Evolutionary conservation across 345 rosid species (phyloP).

Genomic region (Linum tenue): DNA sequence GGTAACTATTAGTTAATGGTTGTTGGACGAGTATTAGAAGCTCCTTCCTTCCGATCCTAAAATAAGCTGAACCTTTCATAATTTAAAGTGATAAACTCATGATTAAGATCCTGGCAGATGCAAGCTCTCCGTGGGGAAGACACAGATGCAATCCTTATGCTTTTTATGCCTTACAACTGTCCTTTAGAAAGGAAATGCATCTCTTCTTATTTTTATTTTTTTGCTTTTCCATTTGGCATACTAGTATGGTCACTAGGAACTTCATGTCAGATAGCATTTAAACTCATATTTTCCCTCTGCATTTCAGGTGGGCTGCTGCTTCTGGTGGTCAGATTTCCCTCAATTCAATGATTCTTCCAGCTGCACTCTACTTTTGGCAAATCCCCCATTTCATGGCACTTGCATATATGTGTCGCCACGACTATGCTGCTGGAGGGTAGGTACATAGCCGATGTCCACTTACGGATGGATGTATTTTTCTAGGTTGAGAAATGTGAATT

Average conservation of each 20-base stretch:
- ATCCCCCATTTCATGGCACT: constrained; percentile 99
- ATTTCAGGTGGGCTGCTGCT: constrained; percentile 83
- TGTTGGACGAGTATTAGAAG: too few species aligned
- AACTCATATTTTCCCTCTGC: constrained; percentile 4
- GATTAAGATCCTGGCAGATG: too few species aligned
- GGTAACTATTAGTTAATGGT: not conserved
- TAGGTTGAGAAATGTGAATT: not conserved
- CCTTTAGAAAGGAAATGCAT: too few species aligned
- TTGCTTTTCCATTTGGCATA: too few species aligned
- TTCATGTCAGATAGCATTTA: not conserved
- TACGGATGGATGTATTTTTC: not conserved
- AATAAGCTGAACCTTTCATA: too few species aligned
- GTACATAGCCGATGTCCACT: constrained; percentile 12
- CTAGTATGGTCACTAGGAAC: too few species aligned
- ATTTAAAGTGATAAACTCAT: too few species aligned
- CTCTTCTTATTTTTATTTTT: too few species aligned
- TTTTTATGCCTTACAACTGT: too few species aligned
- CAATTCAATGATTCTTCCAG: constrained; percentile 72
- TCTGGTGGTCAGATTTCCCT: constrained; percentile 53
- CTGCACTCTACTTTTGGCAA: constrained; percentile 97
- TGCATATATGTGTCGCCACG: constrained; percentile 71
- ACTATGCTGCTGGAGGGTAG: constrained; percentile 97
- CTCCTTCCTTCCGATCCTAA: too few species aligned
- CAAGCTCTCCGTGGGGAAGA: too few species aligned
- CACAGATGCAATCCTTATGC: too few species aligned